phyloP scores from a whole-genome alignment of 2,329 filamentous ascomycete genomes.

The Cytospora piceicola region DNA sequence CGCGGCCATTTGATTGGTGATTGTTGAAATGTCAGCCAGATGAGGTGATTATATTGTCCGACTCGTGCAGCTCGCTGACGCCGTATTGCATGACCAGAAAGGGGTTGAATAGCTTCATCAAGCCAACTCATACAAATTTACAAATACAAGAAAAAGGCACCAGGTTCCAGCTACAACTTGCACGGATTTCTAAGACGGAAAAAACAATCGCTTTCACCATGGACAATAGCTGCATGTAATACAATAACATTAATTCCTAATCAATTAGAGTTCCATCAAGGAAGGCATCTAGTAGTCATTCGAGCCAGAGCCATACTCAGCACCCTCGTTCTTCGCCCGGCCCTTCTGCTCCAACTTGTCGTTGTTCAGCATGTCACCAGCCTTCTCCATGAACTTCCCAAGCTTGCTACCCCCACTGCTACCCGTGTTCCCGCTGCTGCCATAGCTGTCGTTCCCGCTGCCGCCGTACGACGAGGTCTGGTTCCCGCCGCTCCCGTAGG shows the following conservation, averaged over 20 bases:
- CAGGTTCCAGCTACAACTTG: too few relatives aligned
- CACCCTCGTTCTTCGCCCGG: slow-evolving; percentile 51
- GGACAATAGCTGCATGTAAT: background rate
- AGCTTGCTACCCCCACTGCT: slow-evolving; percentile 48
- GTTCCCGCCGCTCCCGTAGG: slow-evolving; percentile 26
- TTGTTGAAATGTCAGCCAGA: background rate
- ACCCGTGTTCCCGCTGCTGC: slow-evolving; percentile 32
- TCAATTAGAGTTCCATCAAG: background rate
- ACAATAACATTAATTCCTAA: background rate
- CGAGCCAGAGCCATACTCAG: slow-evolving; percentile 33
- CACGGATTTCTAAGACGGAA: too few relatives aligned
- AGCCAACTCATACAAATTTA: too few relatives aligned
- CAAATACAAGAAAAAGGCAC: too few relatives aligned
- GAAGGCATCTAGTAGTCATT: slow-evolving; percentile 20
- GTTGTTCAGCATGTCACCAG: slow-evolving; percentile 53
- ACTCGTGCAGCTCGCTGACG: too few relatives aligned
- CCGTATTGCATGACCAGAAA: too few relatives aligned
- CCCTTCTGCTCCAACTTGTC: slow-evolving; percentile 54
- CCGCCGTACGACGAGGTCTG: slow-evolving; percentile 27
- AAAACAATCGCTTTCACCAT: too few relatives aligned
- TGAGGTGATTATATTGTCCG: too few relatives aligned
- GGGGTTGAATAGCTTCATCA: too few relatives aligned
- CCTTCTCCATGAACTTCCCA: slow-evolving; percentile 64
- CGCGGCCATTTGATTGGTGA: slow-evolving; percentile 6
- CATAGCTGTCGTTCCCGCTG: slow-evolving; percentile 27